Evolutionary conservation across 768 basidiomycete genomes (phyloP), one percentile per base, ranked within the genome.

Genomic region (Rhizopogon sp.): DNA sequence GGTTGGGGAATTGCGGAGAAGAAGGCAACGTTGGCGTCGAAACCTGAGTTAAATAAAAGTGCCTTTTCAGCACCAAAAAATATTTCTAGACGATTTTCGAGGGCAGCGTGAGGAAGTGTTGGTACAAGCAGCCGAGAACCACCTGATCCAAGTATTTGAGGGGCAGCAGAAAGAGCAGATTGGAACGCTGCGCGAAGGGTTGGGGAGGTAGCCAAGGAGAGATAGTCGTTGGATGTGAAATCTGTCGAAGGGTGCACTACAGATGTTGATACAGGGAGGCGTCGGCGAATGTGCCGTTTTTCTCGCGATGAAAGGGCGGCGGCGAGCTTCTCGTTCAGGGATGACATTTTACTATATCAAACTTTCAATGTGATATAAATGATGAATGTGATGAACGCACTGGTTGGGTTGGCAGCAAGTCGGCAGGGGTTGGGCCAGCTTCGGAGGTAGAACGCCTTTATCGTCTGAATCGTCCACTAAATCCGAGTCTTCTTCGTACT

Each of bases 161-260:
- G 81, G 1, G 79, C 73, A 0, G 53, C 49, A 3, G 67, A 60
- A 11, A 90, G 77, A 52, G 80, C 78, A 3, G 62, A 33, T 35
- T 95, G 76, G 63, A 93, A 88, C 8, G 70, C 73, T 0, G 67
- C 52, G 29, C 87, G 85, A 11, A 94, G 76, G 17, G 60, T 57
- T 1, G 76, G 62, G 2, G 85, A 90, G 17, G 74, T 68, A 1
- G 93, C 75, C 25, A 97, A 78, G 0, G 92, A 93, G 52, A 97
- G 87, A 70, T 95, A 97, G 70, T 97, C 93, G 69, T 96, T 97
- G 3, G 92, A 89, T n/a, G 79, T 87, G 68, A 93, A 92, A 65
- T 93, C 90, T 52, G 79, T 71, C 22, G 58, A 56, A 5, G 60
- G 76, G 58, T 53, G 65, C 45, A 62, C 58, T 13, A 69, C 47